Conservation (phyloP, 176 grass and related monocot species). For the Alloteropsis semialata region DNA sequence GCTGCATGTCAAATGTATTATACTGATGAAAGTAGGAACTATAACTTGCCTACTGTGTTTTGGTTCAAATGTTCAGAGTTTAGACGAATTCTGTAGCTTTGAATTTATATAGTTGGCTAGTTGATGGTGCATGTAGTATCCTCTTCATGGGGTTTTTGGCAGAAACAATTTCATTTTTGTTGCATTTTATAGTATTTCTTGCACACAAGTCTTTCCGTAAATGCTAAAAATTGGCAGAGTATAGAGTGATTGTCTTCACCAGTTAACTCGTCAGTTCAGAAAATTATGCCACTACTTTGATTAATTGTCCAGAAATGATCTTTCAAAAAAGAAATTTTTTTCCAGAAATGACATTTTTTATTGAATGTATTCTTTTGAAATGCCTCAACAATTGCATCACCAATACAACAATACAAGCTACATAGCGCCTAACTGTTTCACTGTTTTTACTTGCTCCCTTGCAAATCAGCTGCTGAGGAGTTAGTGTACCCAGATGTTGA, state of each 20-base stretch:
- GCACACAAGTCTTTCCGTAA: not conserved
- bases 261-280: not conserved
- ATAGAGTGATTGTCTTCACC: not conserved
- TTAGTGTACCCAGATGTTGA: not conserved
- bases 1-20: not conserved
- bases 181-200: not conserved
- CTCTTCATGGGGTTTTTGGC: not conserved
- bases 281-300: too few species aligned
- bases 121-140: not conserved
- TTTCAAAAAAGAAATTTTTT: too few species aligned
- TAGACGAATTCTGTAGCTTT: not conserved
- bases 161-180: not conserved
- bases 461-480: not conserved
- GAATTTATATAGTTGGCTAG: not conserved
- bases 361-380: too few species aligned
- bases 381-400: not conserved
- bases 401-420: too few species aligned
- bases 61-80: not conserved
- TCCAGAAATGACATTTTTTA: too few species aligned
- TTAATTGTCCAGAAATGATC: too few species aligned
- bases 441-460: not conserved
- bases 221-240: not conserved
- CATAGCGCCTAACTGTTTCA: not conserved
- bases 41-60: not conserved
- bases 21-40: too few species aligned